Conservation (phyloP, 805 yeast genomes). For the Schwanniomyces sp. region DNA sequence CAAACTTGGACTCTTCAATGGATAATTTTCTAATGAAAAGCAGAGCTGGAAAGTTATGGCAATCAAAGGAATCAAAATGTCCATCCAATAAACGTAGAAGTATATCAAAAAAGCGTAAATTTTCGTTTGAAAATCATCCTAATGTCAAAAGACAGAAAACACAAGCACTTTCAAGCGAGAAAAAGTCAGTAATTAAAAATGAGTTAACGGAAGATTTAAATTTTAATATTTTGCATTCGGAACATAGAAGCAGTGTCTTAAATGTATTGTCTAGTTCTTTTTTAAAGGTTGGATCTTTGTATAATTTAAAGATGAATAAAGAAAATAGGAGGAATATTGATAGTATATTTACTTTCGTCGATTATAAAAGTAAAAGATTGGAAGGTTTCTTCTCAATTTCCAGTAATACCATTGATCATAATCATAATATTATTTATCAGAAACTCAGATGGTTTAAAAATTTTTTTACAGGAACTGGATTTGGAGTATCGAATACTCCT, state of each 20-base stretch:
- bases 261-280: constrained; percentile 18
- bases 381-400: constrained; percentile 17
- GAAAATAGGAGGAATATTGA: constrained; percentile 5
- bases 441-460: constrained; percentile 8
- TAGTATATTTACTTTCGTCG: constrained; percentile 19
- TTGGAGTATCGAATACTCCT: neutral
- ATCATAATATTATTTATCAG: constrained; percentile 1
- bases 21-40: constrained; percentile 11
- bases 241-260: constrained; percentile 16
- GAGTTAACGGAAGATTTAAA: neutral
- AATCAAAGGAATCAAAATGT: neutral
- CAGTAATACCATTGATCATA: neutral
- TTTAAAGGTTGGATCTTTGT: constrained; percentile 23
- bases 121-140: neutral
- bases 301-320: constrained; percentile 6
- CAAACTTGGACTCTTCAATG: constrained; percentile 11
- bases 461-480: constrained; percentile 12
- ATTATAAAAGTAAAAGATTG: constrained; percentile 14
- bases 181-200: neutral
- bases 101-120: neutral
- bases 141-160: constrained; percentile 2
- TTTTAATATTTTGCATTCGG: constrained; percentile 3
- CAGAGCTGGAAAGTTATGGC: constrained; percentile 10
- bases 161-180: neutral
- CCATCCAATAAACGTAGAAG: neutral